Evolutionary conservation across 495 filamentous ascomycete species (phyloP), one percentile per base, ranked within the genome.

Genomic region (Poronia punctata): DNA sequence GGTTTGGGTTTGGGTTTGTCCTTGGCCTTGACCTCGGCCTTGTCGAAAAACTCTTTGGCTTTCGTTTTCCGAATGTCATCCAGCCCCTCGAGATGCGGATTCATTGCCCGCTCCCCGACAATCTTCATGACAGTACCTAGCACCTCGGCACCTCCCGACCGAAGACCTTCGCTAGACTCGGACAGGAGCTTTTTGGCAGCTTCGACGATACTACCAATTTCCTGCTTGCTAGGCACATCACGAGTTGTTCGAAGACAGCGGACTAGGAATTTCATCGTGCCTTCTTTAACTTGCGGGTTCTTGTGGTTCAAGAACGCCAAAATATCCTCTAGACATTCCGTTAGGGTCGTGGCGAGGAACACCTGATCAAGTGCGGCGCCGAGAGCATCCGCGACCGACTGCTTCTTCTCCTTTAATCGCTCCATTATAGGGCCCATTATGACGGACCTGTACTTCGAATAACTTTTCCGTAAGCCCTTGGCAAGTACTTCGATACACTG

Each of bases 51-150:
- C 57, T 97, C 93, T 64, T 95, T 96, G 57, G 96, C 84, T 65
- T 96, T 99, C 16, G 76, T 83, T 66, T 95, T 97, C 39, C 88
- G 76, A 40, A 97, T 95, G 17, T 99, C 92, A 54, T 99, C 93
- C 11, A 99, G 66, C 1, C 86, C 88, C 47, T 97, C 89, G n/a
- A 99, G 65, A 56, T 93, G 87, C 5, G 87, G 85, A 29, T 82
- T 85, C 92, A 97, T 99, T n/a, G 82, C 83, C 27, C 92, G 76
- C 56, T 99, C 93, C 29, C 93, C 90, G 70, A 96, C 83, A 33
- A 99, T 97, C 71, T 96, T 97, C 92, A 96, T 96, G 48, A 99
- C 60, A 1, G 88, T 95, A 45, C 93, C 93, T 12, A 99, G 68
- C 23, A 88, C 78, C 54, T 99, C 93, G 9, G 89, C 88, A 54